These are phyloP conservation scores for Ustilago sp. DNA, from an alignment of 1,284 basidiomycete genomes.

Conservation along the genomic window DNA sequence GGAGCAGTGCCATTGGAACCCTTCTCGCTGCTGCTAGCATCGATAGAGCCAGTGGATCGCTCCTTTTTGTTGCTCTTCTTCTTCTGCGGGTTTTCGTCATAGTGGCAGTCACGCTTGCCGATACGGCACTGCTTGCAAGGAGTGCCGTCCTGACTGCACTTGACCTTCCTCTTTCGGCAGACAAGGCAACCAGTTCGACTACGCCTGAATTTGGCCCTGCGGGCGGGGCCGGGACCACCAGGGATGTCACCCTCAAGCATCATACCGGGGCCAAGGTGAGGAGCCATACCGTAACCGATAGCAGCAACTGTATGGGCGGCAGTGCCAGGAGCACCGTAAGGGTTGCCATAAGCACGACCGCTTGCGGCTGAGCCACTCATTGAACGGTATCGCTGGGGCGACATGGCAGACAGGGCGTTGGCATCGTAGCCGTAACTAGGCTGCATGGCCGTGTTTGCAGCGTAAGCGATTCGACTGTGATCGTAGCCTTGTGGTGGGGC, in stretches of 20 bases:
- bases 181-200: constrained; percentile 62
- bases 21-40: constrained; percentile 44
- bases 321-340: constrained; percentile 44
- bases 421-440: constrained; percentile 45
- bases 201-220: constrained; percentile 63
- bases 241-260: constrained; percentile 48
- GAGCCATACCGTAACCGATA: constrained; percentile 52
- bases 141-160: constrained; percentile 63
- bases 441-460: constrained; percentile 35
- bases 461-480: constrained; percentile 48
- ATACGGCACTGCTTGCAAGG: constrained; percentile 65
- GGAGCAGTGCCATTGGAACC: constrained; percentile 36
- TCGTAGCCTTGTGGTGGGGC: constrained; percentile 48
- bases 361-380: constrained; percentile 53
- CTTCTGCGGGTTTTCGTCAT: constrained; percentile 60
- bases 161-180: constrained; percentile 65
- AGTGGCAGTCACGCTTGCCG: constrained; percentile 65
- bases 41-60: constrained; percentile 36
- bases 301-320: constrained; percentile 44
- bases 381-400: constrained; percentile 50
- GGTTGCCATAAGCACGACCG: constrained; percentile 46
- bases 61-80: constrained; percentile 53
- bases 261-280: constrained; percentile 47
- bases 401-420: constrained; percentile 44
- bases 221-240: constrained; percentile 52